Evolutionary conservation across 78 protist genomes (phyloP).

Genomic region (Corallochytrium limacisporum): DNA sequence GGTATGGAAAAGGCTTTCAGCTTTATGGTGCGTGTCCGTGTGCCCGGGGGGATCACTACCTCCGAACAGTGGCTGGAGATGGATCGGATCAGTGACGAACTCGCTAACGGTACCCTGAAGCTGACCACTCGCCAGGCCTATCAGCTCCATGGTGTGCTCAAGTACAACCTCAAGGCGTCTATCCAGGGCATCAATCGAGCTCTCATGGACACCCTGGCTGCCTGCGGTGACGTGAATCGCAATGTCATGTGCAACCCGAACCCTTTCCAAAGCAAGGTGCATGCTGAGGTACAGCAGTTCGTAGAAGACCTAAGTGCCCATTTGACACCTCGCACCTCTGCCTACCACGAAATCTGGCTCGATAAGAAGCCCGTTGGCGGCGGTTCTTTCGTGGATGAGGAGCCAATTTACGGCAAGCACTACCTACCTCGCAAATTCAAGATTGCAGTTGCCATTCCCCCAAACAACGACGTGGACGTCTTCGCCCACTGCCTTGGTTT

Average conservation of each 20-base stretch:
- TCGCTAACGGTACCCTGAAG: conserved; percentile 30
- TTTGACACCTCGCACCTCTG: conserved; percentile 21
- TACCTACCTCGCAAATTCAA: conserved; percentile 49
- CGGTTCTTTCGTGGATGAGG: conserved; percentile 10
- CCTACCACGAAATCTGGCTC: conserved; percentile 53
- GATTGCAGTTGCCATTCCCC: conserved; percentile 30
- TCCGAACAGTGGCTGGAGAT: conserved; percentile 28
- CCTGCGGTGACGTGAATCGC: conserved; percentile 66
- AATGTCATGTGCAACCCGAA: conserved; percentile 52
- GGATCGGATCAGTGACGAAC: conserved; percentile 17
- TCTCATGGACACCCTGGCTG: conserved; percentile 53
- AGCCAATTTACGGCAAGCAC: conserved; percentile 34
- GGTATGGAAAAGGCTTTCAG: conserved; percentile 18
- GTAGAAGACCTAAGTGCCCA: conserved; percentile 16
- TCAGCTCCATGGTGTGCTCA: conserved; percentile 44
- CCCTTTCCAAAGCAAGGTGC: conserved; percentile 13
- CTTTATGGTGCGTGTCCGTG: conserved; percentile 41
- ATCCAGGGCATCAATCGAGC: conserved; percentile 28
- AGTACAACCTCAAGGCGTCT: conserved; percentile 16
- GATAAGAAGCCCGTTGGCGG: conserved; percentile 21
- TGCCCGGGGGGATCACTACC: conserved; percentile 41
- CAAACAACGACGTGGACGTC: conserved; percentile 39
- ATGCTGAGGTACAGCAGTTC: conserved; percentile 6
- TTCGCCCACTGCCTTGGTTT: conserved; percentile 29
- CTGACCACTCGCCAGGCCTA: conserved; percentile 48